Base-by-base conservation (phyloP, 306 rosid species). In the Glycyrrhiza uralensis region DNA sequence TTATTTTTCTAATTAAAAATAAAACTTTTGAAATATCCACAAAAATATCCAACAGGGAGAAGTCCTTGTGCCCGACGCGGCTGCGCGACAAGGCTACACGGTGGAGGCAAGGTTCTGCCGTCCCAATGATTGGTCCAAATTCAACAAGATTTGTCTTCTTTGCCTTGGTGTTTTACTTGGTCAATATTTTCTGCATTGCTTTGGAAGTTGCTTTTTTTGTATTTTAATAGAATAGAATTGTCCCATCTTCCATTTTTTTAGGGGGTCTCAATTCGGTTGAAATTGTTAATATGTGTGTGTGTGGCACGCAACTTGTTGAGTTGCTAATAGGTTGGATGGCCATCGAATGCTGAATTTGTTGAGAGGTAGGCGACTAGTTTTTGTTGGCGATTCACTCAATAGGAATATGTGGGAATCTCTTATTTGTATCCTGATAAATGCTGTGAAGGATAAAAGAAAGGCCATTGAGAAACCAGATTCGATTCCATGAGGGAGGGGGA, bases 371-470 rank as follows among this genome's bases (percentile, higher is more conserved):
- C 62, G 97, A 69, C 28, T 94, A 33, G 99, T 86, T 74, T 94
- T 94, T 49, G 99, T 94, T 20, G 99, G 99, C 0, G 99, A 94
- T 88, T 94, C 99, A n/a, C 85, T 94, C 49, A 94, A 94, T 71
- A 83, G 99, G 76, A 94, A 94, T 42, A 94, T 94, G 99, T 94
- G 99, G 99, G 99, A 94, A 51, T 94, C 99, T 58, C 85, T 94
- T 44, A 77, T 94, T 84, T 94, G 99, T 85, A 87, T 94, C 55
- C 68, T 94, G 14, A 94, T 83, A 69, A 88, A 88, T 79, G 81
- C 97, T 1, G 97, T 65, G 30, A 88, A 88, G 65, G 76, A 94
- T 74, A 81, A 59, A 17, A 71, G 41, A 4, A 87, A n/a, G n/a
- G n/a, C n/a, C n/a, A n/a, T n/a, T n/a, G n/a, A n/a, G n/a, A n/a